Base-by-base conservation (phyloP, 345 rosid genomes). In the Salix viminalis region DNA sequence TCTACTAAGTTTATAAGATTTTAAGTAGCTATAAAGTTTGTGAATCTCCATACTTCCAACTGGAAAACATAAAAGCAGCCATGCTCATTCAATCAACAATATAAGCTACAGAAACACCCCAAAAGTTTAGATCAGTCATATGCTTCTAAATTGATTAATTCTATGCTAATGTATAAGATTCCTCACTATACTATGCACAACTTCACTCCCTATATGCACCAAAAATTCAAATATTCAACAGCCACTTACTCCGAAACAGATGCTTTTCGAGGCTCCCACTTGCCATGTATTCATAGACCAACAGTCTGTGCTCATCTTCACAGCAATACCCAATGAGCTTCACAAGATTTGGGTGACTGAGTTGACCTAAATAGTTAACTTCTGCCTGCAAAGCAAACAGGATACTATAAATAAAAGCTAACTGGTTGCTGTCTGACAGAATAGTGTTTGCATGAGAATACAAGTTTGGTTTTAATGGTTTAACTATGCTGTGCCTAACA, bases 251-350 rank as follows among this genome's bases (percentile, higher is more conserved):
- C 52, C 98, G 92, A 68, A 96, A 91, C 80, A 96, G 97, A 91
- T 94, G 98, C 69, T 88, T 96, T 84, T 96, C 98, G 10, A 96
- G 86, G 86, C 98, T 94, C 58, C 98, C 99, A 83, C 90, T 79
- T 0, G 93, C 92, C 97, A 96, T 89, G 85, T 92, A 94, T 80
- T 96, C 99, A 79, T 96, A 96, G 61, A 94, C 94, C 79, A 96
- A 85, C 64, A 94, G 78, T 73, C 98, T 89, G 73, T 94, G 98
- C 65, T 91, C 97, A 83, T 90, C 98, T 85, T 96, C 99, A 75
- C 99, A 96, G 82, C 99, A 96, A 76, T 92, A 92, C 13, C 99
- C 99, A 87, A 94, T 92, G 67, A 96, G 99, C 86, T 91, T 96
- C 70, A 94, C 99, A 85, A 96, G 93, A 86, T 94, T 94, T 19